Percentiles rank a stretch among this genome's conserved stretches.
Conservation (phyloP, 2,329 filamentous ascomycete species). For the Phaeosphaeria sp. region DNA sequence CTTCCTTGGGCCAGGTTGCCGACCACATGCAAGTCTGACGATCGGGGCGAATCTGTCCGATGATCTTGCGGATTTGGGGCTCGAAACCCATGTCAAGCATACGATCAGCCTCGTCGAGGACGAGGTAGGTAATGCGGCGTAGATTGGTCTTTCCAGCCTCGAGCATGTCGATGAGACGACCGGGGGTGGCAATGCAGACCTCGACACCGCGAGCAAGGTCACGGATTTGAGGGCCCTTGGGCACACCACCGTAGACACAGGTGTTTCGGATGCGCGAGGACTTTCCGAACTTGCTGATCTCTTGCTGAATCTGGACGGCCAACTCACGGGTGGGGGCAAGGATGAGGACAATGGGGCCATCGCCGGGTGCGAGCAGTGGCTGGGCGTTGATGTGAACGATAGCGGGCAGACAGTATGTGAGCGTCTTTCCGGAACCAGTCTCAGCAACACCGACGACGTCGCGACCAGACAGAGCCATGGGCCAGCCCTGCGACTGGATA, state of each 20-base stretch:
- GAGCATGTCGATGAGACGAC: conserved; percentile 97
- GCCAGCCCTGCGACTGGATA: conserved; percentile 98
- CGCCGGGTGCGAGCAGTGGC: conserved; percentile 90
- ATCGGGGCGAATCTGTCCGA: conserved; percentile 95
- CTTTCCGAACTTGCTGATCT: conserved; percentile 98
- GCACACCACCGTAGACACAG: conserved; percentile 98
- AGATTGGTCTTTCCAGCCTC: conserved; percentile 98
- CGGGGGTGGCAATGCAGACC: conserved; percentile 97
- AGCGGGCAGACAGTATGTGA: conserved; percentile 96
- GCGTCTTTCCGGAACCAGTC: conserved; percentile 98
- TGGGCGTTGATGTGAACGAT: conserved; percentile 99
- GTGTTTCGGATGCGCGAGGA: conserved; percentile 98
- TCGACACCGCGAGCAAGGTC: conserved; percentile 95
- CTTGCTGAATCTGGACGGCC: conserved; percentile 97
- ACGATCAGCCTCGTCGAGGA: conserved; percentile 97
- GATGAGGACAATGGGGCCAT: conserved; percentile 95
- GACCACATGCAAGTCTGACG: conserved; percentile 99
- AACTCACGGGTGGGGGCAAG: conserved; percentile 96
- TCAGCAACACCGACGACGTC: conserved; percentile 99
- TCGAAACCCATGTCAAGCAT: conserved; percentile 99
- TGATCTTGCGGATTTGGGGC: conserved; percentile 98
- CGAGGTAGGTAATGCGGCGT: conserved; percentile 95
- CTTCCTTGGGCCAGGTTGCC: conserved; percentile 98
- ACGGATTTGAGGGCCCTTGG: conserved; percentile 95
- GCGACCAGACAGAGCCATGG: conserved; percentile 96